Percentiles rank a stretch among this genome's conserved stretches.
Evolutionary conservation across 2,329 filamentous ascomycete genomes (phyloP).

Genomic region (Epichloe gansuensis): DNA sequence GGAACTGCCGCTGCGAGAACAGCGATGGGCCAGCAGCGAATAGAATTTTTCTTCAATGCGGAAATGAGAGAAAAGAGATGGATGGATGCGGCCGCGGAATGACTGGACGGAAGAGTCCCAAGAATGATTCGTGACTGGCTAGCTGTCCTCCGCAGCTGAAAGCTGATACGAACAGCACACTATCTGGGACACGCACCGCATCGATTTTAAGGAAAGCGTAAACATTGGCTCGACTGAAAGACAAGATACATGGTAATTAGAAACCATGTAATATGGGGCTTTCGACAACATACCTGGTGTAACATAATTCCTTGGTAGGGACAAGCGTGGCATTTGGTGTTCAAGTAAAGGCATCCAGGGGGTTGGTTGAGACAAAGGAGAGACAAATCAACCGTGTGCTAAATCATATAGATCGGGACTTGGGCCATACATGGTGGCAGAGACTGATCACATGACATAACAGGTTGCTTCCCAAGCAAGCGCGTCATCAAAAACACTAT

Average conservation of each 20-base stretch:
- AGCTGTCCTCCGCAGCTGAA: background rate
- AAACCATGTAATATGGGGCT: background rate
- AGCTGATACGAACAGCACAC: background rate
- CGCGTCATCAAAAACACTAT: background rate
- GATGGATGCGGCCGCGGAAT: background rate
- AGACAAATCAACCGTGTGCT: slow-evolving; percentile 2
- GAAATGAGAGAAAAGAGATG: background rate
- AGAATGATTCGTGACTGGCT: background rate
- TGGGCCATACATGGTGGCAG: background rate
- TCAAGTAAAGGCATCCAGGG: background rate
- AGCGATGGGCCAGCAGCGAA: slow-evolving; percentile 51
- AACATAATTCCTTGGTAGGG: background rate
- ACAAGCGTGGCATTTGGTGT: slow-evolving; percentile 4
- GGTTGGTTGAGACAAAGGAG: background rate
- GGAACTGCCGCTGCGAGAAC: slow-evolving; percentile 62
- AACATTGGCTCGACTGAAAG: background rate
- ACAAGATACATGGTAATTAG: background rate
- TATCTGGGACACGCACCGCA: background rate
- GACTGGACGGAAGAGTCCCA: background rate
- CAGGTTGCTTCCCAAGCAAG: background rate
- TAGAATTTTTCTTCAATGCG: background rate
- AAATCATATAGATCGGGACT: slow-evolving; percentile 3
- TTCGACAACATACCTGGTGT: background rate
- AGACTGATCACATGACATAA: slow-evolving; percentile 5
- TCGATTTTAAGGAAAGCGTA: background rate